Evolutionary conservation across 352 stramenopile genomes (phyloP), one percentile per base, ranked within the genome.

Genomic region (Chrysophaeum taylorii): DNA sequence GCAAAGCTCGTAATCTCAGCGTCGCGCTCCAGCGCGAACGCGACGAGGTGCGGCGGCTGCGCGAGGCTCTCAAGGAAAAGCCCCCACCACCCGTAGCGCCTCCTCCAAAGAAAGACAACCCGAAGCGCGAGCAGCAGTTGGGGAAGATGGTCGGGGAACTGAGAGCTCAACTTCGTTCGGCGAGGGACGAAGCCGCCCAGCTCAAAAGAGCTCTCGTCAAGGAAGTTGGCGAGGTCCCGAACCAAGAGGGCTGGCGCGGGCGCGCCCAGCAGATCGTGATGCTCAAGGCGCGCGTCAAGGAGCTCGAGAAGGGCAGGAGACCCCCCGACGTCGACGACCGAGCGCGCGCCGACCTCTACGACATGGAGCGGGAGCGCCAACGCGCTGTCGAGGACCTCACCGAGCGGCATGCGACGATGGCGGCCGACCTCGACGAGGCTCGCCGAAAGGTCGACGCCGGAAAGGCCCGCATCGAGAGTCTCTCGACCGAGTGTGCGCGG

Each of bases 231-330:
- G 69, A 67, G 39, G 54, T 70, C 29, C 35, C 39, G 16, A 35
- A 53, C 25, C 35, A 70, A 18, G 70, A 74, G n/a, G 70, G 70
- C 38, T 74, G 70, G 70, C 39, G 50, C 43, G 70, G 70, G 35
- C 53, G 70, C 38, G 70, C 70, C 15, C 70, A 74, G 70, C 64
- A 73, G 35, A 69, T 73, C 7, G 54, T 57, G 35, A 69, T 73
- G 69, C 69, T 73, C 31, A 73, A 73, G 54, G 31, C 53, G 53
- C 53, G 53, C 53, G 31, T 63, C 14, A 14, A 21, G 31, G 53
- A 63, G 36, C 31, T 63, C 14, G 31, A 42, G 42, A 37, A 71
- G 45, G 41, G 66, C n/a, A 35, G 62, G 68, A 68, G 42, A 33
- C 31, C 54, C 2, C 33, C 36, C 1, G 69, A 73, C 57, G 69